phyloP scores from a whole-genome alignment of 352 stramenopile genomes.

The Pythium vanterpoolii region DNA sequence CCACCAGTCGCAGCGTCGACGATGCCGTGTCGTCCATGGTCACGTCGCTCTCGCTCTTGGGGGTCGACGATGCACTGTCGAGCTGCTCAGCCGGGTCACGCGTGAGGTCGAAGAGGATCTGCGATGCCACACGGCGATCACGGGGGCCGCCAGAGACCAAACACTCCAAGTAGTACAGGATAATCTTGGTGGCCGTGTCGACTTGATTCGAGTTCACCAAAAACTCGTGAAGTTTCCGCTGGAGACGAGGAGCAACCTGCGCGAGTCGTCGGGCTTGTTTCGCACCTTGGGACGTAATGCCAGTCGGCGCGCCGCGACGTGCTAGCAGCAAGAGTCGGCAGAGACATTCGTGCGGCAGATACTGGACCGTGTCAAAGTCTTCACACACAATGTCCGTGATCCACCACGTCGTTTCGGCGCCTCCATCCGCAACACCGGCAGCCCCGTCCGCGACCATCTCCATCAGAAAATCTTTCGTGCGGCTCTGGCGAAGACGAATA shows the following conservation, averaged over 20 bases:
- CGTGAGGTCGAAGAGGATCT: slow-evolving; percentile 65
- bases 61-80: slow-evolving; percentile 23
- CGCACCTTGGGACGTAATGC: slow-evolving; percentile 3
- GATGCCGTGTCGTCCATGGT: slow-evolving; percentile 28
- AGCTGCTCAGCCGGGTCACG: slow-evolving; percentile 19
- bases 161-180: slow-evolving; percentile 73
- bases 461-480: slow-evolving; percentile 81
- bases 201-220: slow-evolving; percentile 34
- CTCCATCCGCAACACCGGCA: slow-evolving; percentile 1
- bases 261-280: slow-evolving; percentile 23
- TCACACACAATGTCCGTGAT: slow-evolving; percentile 88
- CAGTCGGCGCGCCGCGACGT: slow-evolving; percentile 19
- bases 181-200: slow-evolving; percentile 40
- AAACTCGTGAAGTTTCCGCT: slow-evolving; percentile 56
- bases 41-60: slow-evolving; percentile 25
- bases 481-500: slow-evolving; percentile 71
- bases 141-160: slow-evolving; percentile 47
- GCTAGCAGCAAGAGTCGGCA: slow-evolving; percentile 77
- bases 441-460: slow-evolving; percentile 68
- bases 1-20: slow-evolving; percentile 8
- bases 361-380: slow-evolving; percentile 77
- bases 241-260: slow-evolving; percentile 48
- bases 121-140: slow-evolving; percentile 55
- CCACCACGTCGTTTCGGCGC: slow-evolving; percentile 50
- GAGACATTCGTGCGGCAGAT: slow-evolving; percentile 71